These are phyloP conservation scores for Fraxinus sp. DNA, from an alignment of 305 asterid species.

Conservation along the genomic window DNA sequence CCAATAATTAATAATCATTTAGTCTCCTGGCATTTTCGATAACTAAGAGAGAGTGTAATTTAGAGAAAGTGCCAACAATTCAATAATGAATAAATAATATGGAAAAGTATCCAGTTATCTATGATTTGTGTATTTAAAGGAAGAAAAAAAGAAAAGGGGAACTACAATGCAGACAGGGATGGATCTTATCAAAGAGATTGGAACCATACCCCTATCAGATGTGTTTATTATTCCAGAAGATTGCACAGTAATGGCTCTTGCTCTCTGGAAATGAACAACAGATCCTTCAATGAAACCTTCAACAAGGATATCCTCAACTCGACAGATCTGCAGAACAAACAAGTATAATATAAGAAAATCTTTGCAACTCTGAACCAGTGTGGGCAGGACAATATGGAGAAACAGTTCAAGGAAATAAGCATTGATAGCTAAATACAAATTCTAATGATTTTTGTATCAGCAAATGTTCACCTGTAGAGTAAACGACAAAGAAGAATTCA, in stretches of 20 bases:
- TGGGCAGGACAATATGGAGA: constrained; percentile 11
- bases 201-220: constrained; percentile 83
- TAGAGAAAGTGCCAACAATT: constrained; percentile 6
- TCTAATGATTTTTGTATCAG: constrained; percentile 18
- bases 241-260: constrained; percentile 68
- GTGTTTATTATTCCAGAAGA: constrained; percentile 86
- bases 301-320: constrained; percentile 96
- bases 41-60: not conserved
- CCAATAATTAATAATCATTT: not conserved
- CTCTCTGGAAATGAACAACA: constrained; percentile 97
- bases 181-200: not conserved
- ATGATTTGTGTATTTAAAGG: not conserved
- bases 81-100: constrained; percentile 8
- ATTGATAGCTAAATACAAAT: constrained; percentile 13
- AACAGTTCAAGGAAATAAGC: constrained; percentile 10
- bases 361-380: constrained; percentile 11
- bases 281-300: constrained; percentile 94
- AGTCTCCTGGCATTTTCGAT: not conserved
- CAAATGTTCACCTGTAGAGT: constrained; percentile 81
- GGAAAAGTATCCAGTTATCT: constrained; percentile 8
- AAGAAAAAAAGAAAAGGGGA: not conserved
- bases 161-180: not conserved
- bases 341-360: constrained; percentile 5
- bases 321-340: constrained; percentile 64
- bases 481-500: constrained; percentile 91